Percentiles rank a stretch among this genome's conserved stretches.
Evolutionary conservation across 2,329 filamentous ascomycete genomes (phyloP).

Genomic region (Verruconis gallopava): DNA sequence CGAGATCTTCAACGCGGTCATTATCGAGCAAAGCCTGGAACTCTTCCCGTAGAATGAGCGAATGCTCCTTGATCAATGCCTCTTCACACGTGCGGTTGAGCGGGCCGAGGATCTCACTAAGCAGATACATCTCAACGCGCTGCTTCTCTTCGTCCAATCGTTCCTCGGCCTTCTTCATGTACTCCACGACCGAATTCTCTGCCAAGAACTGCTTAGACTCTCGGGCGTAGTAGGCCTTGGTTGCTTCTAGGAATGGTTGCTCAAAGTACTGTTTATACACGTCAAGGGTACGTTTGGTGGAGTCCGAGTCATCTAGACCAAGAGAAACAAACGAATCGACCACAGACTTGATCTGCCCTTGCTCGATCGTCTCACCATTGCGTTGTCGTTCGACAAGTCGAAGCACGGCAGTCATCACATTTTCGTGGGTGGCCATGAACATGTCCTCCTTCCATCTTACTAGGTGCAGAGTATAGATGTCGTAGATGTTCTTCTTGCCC

Average conservation of each 20-base stretch:
- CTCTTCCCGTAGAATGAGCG: conserved; percentile 74
- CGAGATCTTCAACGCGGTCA: conserved; percentile 89
- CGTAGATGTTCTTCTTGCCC: conserved; percentile 95
- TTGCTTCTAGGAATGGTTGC: conserved; percentile 77
- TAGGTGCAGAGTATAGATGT: conserved; percentile 92
- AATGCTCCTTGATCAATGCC: conserved; percentile 82
- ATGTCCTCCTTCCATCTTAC: conserved; percentile 92
- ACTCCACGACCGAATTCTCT: conserved; percentile 95
- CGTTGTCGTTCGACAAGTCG: conserved; percentile 95
- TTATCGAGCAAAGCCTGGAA: conserved; percentile 91
- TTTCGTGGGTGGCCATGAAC: conserved; percentile 68
- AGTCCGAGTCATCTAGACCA: conserved; percentile 84
- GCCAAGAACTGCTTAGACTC: conserved; percentile 92
- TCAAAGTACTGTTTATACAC: conserved; percentile 92
- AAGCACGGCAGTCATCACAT: conserved; percentile 90
- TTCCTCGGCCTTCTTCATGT: conserved; percentile 97
- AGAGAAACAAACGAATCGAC: conserved; percentile 92
- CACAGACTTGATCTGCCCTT: conserved; percentile 90
- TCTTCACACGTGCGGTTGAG: conserved; percentile 81
- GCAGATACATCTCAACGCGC: conserved; percentile 80
- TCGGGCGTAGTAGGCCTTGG: conserved; percentile 71
- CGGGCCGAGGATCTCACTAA: conserved; percentile 72
- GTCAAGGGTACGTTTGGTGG: conserved; percentile 85
- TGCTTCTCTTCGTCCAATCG: conserved; percentile 88
- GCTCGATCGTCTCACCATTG: conserved; percentile 94